phyloP scores from a whole-genome alignment of 169 alveolate genomes.

The Plasmodium falciparum region DNA sequence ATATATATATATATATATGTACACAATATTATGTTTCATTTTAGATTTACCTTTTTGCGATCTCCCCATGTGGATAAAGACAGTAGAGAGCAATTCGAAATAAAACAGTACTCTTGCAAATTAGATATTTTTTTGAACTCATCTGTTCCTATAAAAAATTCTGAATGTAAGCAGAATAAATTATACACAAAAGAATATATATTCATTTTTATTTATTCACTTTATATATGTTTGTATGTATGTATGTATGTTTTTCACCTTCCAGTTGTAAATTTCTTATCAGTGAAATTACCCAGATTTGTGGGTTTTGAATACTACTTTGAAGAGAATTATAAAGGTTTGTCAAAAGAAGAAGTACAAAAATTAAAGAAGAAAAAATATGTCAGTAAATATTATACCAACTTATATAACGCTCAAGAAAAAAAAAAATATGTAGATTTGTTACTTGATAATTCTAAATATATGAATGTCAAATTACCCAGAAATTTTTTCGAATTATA shows the following conservation, averaged over 20 bases:
- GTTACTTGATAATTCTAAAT: constrained; percentile 62
- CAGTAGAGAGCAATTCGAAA: constrained; percentile 75
- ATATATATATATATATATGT: too few relatives aligned
- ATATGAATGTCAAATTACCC: constrained; percentile 68
- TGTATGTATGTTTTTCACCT: not conserved
- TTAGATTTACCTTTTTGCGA: constrained; percentile 64
- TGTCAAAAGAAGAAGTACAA: constrained; percentile 45
- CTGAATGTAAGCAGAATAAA: constrained; percentile 18
- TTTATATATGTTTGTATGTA: not conserved
- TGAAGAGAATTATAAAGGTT: constrained; percentile 61
- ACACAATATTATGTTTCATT: not conserved
- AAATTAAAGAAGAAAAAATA: constrained; percentile 54
- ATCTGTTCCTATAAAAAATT: constrained; percentile 29
- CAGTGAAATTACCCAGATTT: constrained; percentile 64
- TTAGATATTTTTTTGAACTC: constrained; percentile 46
- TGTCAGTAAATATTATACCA: constrained; percentile 62
- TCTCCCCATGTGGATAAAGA: constrained; percentile 75
- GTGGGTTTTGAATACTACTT: constrained; percentile 73
- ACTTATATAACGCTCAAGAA: constrained; percentile 29
- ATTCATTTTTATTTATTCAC: not conserved
- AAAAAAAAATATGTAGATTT: constrained; percentile 49
- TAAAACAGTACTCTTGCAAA: constrained; percentile 66
- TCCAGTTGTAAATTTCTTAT: constrained; percentile 36
- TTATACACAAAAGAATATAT: not conserved
- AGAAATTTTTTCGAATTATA: constrained; percentile 53